Evolutionary conservation across 2,329 filamentous ascomycete genomes (phyloP).

Genomic region (Malbranchea zuffiana): DNA sequence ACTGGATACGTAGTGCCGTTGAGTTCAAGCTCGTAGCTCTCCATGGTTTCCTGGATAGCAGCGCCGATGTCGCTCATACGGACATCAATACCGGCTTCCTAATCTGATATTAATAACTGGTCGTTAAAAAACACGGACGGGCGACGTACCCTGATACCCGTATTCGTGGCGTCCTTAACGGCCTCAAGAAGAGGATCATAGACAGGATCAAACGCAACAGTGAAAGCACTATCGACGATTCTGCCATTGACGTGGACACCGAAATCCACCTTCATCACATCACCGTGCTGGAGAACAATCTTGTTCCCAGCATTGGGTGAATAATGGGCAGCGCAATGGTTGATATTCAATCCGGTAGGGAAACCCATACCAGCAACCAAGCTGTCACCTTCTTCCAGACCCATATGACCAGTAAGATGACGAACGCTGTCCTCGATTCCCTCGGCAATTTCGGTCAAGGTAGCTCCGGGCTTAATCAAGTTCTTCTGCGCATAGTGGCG

Average conservation of each 20-base stretch:
- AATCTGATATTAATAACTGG: conserved; percentile 12
- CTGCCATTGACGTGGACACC: conserved; percentile 60
- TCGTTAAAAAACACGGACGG: background rate
- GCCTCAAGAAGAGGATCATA: conserved; percentile 58
- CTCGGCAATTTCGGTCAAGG: conserved; percentile 69
- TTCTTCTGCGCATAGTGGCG: conserved; percentile 70
- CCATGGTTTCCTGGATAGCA: conserved; percentile 81
- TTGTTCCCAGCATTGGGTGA: conserved; percentile 83
- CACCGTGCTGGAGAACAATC: conserved; percentile 51
- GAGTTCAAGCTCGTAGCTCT: conserved; percentile 81
- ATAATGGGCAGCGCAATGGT: conserved; percentile 78
- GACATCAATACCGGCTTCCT: conserved; percentile 85
- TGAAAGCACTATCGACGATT: conserved; percentile 63
- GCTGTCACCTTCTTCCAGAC: conserved; percentile 66
- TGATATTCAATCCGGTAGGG: conserved; percentile 71
- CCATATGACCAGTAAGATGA: conserved; percentile 63
- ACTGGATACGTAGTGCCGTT: conserved; percentile 67
- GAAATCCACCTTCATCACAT: conserved; percentile 66
- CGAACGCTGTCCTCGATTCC: conserved; percentile 78
- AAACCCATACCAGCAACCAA: conserved; percentile 75
- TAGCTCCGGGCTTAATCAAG: conserved; percentile 65
- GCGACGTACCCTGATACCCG: conserved; percentile 53
- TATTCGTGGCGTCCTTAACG: conserved; percentile 58
- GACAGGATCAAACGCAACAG: conserved; percentile 55
- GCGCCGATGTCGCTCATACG: conserved; percentile 76